These are phyloP conservation scores for Effrenium voratum DNA, from an alignment of 73 alveolate genomes.

Conservation along the genomic window DNA sequence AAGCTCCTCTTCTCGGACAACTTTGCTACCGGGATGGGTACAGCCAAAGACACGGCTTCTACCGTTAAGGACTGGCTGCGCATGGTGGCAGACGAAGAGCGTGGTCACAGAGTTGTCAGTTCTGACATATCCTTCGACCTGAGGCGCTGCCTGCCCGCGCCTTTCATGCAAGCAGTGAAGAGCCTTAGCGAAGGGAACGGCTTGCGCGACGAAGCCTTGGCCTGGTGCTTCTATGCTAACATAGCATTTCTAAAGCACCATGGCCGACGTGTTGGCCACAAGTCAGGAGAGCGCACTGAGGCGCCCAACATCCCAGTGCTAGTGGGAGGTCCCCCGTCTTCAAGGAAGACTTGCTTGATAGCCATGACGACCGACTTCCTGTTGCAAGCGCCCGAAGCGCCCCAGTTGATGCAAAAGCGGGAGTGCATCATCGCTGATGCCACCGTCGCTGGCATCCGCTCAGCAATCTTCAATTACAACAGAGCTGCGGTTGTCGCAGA, in stretches of 20 bases:
- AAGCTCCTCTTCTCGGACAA: not conserved
- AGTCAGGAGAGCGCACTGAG: not conserved
- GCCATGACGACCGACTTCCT: slow-evolving; percentile 8
- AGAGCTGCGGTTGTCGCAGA: not conserved
- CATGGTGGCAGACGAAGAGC: not conserved
- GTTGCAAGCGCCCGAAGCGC: not conserved
- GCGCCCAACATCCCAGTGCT: not conserved
- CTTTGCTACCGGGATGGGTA: not conserved
- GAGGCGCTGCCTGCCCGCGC: not conserved
- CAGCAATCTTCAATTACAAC: not conserved
- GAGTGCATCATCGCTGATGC: slow-evolving; percentile 6
- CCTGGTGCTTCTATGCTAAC: not conserved
- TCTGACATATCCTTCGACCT: not conserved
- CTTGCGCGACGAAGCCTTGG: not conserved
- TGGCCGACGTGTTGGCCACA: not conserved
- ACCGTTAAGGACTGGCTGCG: not conserved
- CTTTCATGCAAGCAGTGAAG: not conserved
- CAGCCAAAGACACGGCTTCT: not conserved
- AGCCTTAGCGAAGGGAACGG: not conserved
- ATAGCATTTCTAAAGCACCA: not conserved
- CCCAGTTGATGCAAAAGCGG: not conserved
- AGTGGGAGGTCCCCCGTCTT: not conserved
- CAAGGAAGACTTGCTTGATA: not conserved
- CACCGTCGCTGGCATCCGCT: not conserved
- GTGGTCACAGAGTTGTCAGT: not conserved